phyloP scores from a whole-genome alignment of 2,329 filamentous ascomycete species.

The Ploettnerulaceae sp. region DNA sequence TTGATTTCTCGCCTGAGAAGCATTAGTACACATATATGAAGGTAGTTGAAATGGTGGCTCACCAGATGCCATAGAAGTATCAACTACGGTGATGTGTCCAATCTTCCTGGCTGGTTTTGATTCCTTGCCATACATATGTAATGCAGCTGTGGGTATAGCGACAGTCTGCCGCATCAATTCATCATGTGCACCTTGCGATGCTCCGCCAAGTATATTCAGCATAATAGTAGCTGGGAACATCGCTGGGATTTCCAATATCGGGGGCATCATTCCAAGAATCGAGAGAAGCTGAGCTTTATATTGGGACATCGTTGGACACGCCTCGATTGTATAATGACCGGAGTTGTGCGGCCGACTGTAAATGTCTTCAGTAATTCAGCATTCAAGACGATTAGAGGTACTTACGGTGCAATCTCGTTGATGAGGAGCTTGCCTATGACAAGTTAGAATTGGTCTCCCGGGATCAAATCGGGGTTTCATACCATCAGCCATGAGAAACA shows the following conservation, averaged over 20 bases:
- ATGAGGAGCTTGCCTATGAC: constrained; percentile 58
- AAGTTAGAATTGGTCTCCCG: constrained; percentile 4
- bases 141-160: constrained; percentile 51
- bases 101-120: constrained; percentile 67
- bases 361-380: constrained; percentile 1
- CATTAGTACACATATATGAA: constrained; percentile 1
- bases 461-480: constrained; percentile 15
- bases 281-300: constrained; percentile 79
- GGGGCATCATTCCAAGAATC: constrained; percentile 57
- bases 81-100: constrained; percentile 74
- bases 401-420: constrained; percentile 45
- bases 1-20: constrained; percentile 54
- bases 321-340: constrained; percentile 93
- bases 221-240: constrained; percentile 53
- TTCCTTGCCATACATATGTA: constrained; percentile 91
- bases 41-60: neutral
- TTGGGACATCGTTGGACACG: constrained; percentile 79
- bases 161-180: constrained; percentile 49
- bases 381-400: too few relatives aligned
- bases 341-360: constrained; percentile 68
- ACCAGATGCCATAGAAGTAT: constrained; percentile 55
- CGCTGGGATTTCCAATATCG: constrained; percentile 36
- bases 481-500: constrained; percentile 77
- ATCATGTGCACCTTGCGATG: constrained; percentile 58
- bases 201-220: constrained; percentile 75